A percentile compares a stretch with the other conserved stretches of the same genome.
phyloP scores from a whole-genome alignment of 1,139 yeast species.

The Blastobotrys serpentis region DNA sequence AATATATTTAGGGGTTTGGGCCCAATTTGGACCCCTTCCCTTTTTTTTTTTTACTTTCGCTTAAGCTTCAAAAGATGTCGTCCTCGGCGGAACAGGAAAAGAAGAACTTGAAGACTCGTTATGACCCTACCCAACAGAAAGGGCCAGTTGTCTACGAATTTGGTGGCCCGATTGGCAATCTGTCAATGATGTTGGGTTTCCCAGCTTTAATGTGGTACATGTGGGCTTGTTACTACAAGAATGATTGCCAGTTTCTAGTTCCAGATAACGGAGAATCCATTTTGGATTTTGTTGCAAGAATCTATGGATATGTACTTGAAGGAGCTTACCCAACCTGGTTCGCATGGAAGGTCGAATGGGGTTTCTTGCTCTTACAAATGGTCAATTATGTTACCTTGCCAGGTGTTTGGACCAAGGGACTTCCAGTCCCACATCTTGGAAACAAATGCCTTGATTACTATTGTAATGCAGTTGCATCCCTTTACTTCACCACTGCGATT shows the following conservation, averaged over 20 bases:
- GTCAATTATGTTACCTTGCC: constrained; percentile 83
- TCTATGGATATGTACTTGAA: constrained; percentile 47
- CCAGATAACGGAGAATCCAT: constrained; percentile 63
- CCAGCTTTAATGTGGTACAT: constrained; percentile 93
- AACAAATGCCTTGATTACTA: constrained; percentile 82
- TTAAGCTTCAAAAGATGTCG: constrained; percentile 19
- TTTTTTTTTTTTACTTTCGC: not conserved
- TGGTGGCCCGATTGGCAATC: constrained; percentile 91
- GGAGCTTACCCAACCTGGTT: constrained; percentile 68
- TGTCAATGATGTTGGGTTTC: constrained; percentile 91
- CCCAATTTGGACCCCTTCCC: not conserved
- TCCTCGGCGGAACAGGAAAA: constrained; percentile 24
- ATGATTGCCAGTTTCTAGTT: constrained; percentile 67
- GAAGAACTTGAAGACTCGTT: constrained; percentile 13
- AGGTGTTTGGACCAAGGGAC: constrained; percentile 93
- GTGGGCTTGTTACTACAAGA: constrained; percentile 88
- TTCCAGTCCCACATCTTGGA: constrained; percentile 78
- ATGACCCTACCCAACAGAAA: constrained; percentile 25
- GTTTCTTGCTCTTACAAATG: constrained; percentile 69
- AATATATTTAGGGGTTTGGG: not conserved
- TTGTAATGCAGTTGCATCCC: constrained; percentile 87
- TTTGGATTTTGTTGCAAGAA: constrained; percentile 51
- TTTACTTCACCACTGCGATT: constrained; percentile 64
- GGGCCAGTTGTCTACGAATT: constrained; percentile 58
- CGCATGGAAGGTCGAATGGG: constrained; percentile 69